A percentile compares a stretch with the other conserved stretches of the same genome.
These are phyloP conservation scores for Russula earlei DNA, from an alignment of 768 basidiomycete species.

Conservation along the genomic window DNA sequence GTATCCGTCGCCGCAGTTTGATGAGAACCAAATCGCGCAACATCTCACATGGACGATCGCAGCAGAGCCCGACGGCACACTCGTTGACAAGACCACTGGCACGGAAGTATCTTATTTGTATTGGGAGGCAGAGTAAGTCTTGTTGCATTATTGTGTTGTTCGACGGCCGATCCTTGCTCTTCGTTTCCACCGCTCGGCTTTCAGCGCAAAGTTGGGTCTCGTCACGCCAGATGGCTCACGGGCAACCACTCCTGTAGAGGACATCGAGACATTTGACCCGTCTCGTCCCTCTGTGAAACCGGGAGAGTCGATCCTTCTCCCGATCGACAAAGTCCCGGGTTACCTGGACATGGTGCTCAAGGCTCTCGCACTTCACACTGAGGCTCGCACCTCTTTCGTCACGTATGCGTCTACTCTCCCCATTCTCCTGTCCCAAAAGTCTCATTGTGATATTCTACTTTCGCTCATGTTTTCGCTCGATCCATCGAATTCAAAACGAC, in stretches of 20 bases:
- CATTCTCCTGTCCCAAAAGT: conserved; percentile 14
- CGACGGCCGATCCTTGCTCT: not conserved
- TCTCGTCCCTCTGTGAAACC: not conserved
- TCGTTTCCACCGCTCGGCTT: not conserved
- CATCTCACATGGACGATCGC: conserved; percentile 2
- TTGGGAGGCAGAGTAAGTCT: conserved; percentile 9
- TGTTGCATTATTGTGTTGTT: not conserved
- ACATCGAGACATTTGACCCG: conserved; percentile 6
- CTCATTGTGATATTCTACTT: too few species aligned
- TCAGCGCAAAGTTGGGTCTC: not conserved
- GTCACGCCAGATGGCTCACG: not conserved
- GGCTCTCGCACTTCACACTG: conserved; percentile 32
- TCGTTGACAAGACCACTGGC: not conserved
- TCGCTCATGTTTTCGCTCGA: too few species aligned
- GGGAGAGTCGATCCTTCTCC: conserved; percentile 21
- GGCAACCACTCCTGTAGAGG: not conserved
- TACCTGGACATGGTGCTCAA: conserved; percentile 31
- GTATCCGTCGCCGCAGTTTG: not conserved
- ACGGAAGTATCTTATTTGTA: conserved; percentile 9
- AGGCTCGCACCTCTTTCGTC: conserved; percentile 39
- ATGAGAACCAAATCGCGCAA: not conserved
- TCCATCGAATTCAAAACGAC: too few species aligned
- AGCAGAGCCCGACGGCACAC: conserved; percentile 8
- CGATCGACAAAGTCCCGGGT: conserved; percentile 23
- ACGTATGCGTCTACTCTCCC: conserved; percentile 25